A percentile compares a stretch with the other conserved stretches of the same genome.
These are phyloP conservation scores for Colletotrichum endophyticum DNA, from an alignment of 2,329 filamentous ascomycete species.

Conservation along the genomic window DNA sequence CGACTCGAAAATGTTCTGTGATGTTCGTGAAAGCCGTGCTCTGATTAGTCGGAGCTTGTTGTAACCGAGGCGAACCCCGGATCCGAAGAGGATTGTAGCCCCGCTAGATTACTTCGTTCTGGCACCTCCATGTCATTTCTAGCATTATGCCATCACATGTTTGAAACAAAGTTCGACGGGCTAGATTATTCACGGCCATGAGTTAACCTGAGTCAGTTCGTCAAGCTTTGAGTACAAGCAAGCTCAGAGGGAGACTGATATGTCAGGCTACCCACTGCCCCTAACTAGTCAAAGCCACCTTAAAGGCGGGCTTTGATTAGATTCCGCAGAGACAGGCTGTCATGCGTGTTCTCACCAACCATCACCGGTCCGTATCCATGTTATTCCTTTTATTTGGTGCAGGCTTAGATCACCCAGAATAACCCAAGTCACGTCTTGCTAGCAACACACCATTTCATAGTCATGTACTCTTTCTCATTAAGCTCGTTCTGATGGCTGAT, in stretches of 20 bases:
- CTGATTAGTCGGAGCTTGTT: neutral
- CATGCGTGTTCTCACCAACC: neutral
- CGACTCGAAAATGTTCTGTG: neutral
- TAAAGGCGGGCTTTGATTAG: neutral
- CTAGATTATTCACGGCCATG: neutral
- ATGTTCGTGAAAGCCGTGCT: neutral
- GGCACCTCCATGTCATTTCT: neutral
- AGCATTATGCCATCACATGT: neutral
- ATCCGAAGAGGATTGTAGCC: neutral
- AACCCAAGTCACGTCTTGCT: neutral
- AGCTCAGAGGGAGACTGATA: neutral
- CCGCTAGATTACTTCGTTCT: neutral
- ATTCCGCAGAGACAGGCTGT: neutral
- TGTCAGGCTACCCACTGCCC: neutral
- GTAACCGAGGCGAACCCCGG: neutral
- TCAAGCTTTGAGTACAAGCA: neutral
- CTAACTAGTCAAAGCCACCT: rapidly evolving
- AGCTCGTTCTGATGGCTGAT: neutral
- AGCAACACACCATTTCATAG: neutral
- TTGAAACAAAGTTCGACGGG: neutral
- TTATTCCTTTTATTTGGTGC: neutral
- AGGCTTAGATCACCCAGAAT: neutral
- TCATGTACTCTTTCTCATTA: neutral
- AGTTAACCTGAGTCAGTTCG: neutral
- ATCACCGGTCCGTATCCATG: neutral